Percentiles rank a stretch among this genome's conserved stretches.
phyloP scores from a whole-genome alignment of 2,329 filamentous ascomycete species.

The Berkeleyomyces rouxiae region DNA sequence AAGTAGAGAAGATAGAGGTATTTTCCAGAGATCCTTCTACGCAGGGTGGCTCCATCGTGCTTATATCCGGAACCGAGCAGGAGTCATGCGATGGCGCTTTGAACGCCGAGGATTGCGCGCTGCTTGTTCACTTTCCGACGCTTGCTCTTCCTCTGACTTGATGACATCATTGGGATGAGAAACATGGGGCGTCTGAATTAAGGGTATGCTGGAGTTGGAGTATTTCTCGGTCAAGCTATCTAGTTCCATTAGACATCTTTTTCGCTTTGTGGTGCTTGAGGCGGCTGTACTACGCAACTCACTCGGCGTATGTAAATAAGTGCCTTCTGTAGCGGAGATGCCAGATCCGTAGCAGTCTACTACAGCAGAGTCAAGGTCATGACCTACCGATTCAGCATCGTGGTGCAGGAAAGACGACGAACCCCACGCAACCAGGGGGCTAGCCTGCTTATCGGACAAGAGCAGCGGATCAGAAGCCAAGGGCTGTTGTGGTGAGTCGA shows the following conservation, averaged over 20 bases:
- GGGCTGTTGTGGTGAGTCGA: background rate
- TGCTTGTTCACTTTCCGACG: background rate
- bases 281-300: too few species aligned
- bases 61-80: constrained; percentile 2
- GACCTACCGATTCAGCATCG: too few species aligned
- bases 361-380: too few species aligned
- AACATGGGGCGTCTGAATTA: background rate
- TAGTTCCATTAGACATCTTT: background rate
- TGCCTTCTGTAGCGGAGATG: too few species aligned
- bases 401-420: background rate
- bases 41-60: background rate
- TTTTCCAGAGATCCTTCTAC: background rate
- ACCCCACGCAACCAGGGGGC: background rate
- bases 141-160: background rate
- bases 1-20: background rate
- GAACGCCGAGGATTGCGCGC: background rate
- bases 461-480: background rate
- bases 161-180: background rate
- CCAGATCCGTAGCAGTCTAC: too few species aligned
- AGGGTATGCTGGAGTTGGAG: background rate
- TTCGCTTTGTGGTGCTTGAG: too few species aligned
- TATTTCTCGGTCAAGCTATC: background rate
- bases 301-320: too few species aligned
- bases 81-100: constrained; percentile 5
- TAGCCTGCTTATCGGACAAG: background rate